Evolutionary conservation across 345 rosid genomes (phyloP).

Genomic region (Acer campestre): DNA sequence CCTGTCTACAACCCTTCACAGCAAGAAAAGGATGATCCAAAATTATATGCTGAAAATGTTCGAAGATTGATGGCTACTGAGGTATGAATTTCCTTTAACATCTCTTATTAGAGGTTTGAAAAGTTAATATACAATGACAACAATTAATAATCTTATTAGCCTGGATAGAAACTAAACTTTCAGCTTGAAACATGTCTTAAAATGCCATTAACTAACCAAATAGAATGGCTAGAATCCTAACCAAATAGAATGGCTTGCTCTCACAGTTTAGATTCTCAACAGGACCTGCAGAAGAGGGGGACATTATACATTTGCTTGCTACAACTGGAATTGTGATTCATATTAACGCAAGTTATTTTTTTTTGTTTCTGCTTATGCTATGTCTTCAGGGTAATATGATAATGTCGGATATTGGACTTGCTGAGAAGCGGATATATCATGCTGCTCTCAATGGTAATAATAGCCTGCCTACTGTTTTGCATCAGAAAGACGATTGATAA

Average conservation of each 20-base stretch:
- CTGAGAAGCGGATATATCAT: slow-evolving; percentile 95
- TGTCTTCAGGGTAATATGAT: slow-evolving; percentile 78
- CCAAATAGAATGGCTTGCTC: not conserved
- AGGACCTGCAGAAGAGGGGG: not conserved
- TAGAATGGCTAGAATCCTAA: not conserved
- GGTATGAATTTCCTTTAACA: slow-evolving; percentile 45
- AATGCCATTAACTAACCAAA: not conserved
- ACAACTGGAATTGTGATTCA: not conserved
- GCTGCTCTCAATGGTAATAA: slow-evolving; percentile 99
- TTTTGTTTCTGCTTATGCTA: slow-evolving; percentile 9
- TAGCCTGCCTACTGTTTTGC: slow-evolving; percentile 95
- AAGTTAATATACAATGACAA: not conserved
- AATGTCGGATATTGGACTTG: slow-evolving; percentile 83
- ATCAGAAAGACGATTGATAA: slow-evolving; percentile 92
- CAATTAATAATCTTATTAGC: not conserved
- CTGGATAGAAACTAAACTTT: not conserved
- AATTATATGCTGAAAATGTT: slow-evolving; percentile 83
- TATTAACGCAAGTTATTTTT: not conserved
- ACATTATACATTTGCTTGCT: not conserved
- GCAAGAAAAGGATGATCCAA: slow-evolving; percentile 87
- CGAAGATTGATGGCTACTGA: slow-evolving; percentile 84
- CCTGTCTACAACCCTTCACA: slow-evolving; percentile 90
- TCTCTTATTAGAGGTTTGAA: not conserved
- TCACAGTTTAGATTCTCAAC: not conserved
- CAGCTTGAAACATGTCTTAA: not conserved